Evolutionary conservation across 2,329 filamentous ascomycete species (phyloP).

Genomic region (Stagonosporopsis cucurbitacearum): DNA sequence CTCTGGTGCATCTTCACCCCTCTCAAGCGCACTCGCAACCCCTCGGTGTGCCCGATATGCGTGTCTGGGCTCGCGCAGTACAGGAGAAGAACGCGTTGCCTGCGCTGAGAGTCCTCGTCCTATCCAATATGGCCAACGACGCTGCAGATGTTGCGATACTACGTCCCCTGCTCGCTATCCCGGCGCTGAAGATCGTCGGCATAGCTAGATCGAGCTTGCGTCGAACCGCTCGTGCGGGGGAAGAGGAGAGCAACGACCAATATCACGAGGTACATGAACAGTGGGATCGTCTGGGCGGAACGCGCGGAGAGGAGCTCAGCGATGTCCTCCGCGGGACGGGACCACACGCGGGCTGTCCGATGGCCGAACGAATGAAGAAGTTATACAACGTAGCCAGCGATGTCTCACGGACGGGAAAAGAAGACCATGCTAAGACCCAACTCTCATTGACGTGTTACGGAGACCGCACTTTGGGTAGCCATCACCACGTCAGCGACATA

Average conservation of each 20-base stretch:
- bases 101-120: background rate
- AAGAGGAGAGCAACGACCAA: background rate
- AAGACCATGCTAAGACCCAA: background rate
- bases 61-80: slow-evolving; percentile 6
- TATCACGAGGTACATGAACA: too few relatives aligned
- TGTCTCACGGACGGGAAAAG: background rate
- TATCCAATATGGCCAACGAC: background rate
- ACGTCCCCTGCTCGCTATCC: background rate
- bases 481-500: background rate
- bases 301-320: background rate
- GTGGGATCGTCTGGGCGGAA: background rate
- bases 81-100: slow-evolving; percentile 1
- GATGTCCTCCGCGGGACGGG: background rate
- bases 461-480: background rate
- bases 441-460: slow-evolving; percentile 2
- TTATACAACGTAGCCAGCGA: background rate
- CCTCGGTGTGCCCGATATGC: background rate
- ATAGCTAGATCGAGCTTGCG: background rate
- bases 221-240: too few relatives aligned
- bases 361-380: background rate
- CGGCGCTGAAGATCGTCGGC: background rate
- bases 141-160: background rate
- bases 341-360: background rate
- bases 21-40: background rate
- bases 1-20: background rate